A percentile compares a stretch with the other conserved stretches of the same genome.
Conservation (phyloP, 2,329 filamentous ascomycete species). For the Pestalotiopsis sp. region DNA sequence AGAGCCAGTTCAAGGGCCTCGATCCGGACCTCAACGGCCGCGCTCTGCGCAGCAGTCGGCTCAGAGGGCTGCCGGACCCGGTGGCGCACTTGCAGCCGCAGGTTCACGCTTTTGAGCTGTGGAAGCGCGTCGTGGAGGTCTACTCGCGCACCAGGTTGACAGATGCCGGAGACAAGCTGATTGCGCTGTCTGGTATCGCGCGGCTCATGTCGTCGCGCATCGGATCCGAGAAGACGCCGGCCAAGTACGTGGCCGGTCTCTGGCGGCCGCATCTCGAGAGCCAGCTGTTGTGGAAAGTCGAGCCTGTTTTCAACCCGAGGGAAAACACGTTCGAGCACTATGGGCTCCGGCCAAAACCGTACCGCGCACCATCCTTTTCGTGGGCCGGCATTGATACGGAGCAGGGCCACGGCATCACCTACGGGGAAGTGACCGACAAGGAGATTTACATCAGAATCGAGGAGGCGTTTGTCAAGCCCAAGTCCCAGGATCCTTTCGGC, state of each 20-base stretch:
- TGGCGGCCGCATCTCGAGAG: neutral
- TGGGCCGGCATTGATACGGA: neutral
- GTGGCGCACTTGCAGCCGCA: neutral
- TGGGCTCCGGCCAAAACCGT: neutral
- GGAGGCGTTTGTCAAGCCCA: neutral
- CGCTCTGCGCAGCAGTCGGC: neutral
- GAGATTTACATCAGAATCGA: neutral
- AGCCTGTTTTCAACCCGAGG: neutral
- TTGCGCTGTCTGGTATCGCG: neutral
- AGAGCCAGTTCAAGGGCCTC: neutral
- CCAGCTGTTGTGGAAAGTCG: neutral
- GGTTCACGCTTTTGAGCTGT: neutral
- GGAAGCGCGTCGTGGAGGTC: neutral
- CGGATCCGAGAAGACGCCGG: neutral
- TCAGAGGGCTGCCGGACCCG: neutral
- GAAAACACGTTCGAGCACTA: neutral
- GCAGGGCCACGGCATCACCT: neutral
- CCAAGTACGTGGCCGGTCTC: neutral
- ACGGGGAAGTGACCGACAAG: neutral
- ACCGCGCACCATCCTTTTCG: neutral
- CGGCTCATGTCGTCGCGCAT: fast-evolving
- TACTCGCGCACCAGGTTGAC: neutral
- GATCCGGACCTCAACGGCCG: neutral
- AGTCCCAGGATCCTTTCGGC: neutral
- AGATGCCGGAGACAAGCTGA: neutral